Evolutionary conservation across 352 stramenopile species (phyloP).

Genomic region (Phytophthora europaea): DNA sequence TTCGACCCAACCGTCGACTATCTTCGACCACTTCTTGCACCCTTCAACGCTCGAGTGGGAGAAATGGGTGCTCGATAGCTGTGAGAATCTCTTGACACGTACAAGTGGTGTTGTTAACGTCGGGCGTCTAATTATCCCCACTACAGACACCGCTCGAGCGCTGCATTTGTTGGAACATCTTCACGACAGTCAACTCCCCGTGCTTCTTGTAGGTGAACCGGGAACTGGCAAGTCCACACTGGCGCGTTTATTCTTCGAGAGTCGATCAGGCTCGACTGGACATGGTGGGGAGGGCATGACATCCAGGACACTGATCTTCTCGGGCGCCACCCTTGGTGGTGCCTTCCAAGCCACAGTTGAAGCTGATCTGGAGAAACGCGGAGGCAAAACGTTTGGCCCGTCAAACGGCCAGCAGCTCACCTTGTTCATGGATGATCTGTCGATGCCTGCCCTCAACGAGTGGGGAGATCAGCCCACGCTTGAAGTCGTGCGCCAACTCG

Average conservation of each 20-base stretch:
- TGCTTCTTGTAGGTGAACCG: slow-evolving; percentile 87
- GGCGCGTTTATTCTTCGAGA: slow-evolving; percentile 82
- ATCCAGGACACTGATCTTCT: slow-evolving; percentile 93
- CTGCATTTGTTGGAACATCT: slow-evolving; percentile 80
- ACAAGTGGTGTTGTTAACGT: slow-evolving; percentile 67
- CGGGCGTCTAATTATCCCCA: slow-evolving; percentile 88
- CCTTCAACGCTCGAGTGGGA: slow-evolving; percentile 92
- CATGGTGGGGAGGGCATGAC: slow-evolving; percentile 51
- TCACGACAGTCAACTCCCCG: slow-evolving; percentile 58
- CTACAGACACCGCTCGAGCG: slow-evolving; percentile 80
- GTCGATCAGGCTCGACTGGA: slow-evolving; percentile 4
- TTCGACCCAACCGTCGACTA: slow-evolving; percentile 44
- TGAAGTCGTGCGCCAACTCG: slow-evolving; percentile 77
- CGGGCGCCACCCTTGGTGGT: slow-evolving; percentile 77
- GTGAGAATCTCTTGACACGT: slow-evolving; percentile 37
- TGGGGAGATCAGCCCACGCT: slow-evolving; percentile 86
- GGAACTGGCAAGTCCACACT: slow-evolving; percentile 92
- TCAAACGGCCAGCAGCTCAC: slow-evolving; percentile 79
- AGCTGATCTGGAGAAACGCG: slow-evolving; percentile 79
- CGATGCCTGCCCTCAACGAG: slow-evolving; percentile 71
- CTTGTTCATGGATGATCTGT: slow-evolving; percentile 84
- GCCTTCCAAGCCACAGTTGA: slow-evolving; percentile 87
- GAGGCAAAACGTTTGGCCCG: slow-evolving; percentile 83
- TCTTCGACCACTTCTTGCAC: slow-evolving; percentile 95
- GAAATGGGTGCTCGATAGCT: slow-evolving; percentile 71